phyloP scores from a whole-genome alignment of 2,329 filamentous ascomycete genomes.

The Aureobasidium namibiae region DNA sequence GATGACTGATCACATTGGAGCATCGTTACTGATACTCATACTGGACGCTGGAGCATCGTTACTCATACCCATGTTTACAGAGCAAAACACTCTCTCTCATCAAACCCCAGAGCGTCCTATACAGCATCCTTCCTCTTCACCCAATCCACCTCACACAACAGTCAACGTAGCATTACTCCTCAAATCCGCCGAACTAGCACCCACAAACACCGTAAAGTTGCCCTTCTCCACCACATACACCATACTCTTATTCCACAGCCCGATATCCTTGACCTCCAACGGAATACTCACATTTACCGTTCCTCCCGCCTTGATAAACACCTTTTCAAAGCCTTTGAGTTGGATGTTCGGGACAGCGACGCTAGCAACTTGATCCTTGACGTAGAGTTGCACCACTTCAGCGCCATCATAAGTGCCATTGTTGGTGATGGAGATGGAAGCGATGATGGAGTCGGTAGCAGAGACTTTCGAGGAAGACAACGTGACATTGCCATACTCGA shows the following conservation, averaged over 20 bases:
- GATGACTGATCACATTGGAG: not conserved
- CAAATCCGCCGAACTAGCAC: constrained; percentile 49
- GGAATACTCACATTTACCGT: constrained; percentile 47
- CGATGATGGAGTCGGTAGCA: constrained; percentile 46
- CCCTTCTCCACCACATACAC: constrained; percentile 67
- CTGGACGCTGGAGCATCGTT: not conserved
- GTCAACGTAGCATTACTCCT: constrained; percentile 49
- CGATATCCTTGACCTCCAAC: constrained; percentile 43
- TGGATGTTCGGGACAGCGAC: constrained; percentile 57
- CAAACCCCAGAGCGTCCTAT: not conserved
- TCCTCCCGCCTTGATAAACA: constrained; percentile 51
- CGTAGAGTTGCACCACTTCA: constrained; percentile 62
- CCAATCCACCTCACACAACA: constrained; percentile 29
- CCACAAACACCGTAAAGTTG: constrained; percentile 55
- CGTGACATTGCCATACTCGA: constrained; percentile 48
- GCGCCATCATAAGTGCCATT: constrained; percentile 47
- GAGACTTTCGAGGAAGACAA: constrained; percentile 43
- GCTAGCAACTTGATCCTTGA: constrained; percentile 53
- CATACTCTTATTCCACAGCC: constrained; percentile 53
- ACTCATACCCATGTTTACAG: not conserved
- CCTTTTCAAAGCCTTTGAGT: constrained; percentile 61
- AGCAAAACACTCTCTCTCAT: not conserved
- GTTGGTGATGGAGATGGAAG: constrained; percentile 56
- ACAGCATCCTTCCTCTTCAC: not conserved
- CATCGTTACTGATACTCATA: not conserved